phyloP scores from a whole-genome alignment of 768 basidiomycete genomes.

The Phaffia australis region DNA sequence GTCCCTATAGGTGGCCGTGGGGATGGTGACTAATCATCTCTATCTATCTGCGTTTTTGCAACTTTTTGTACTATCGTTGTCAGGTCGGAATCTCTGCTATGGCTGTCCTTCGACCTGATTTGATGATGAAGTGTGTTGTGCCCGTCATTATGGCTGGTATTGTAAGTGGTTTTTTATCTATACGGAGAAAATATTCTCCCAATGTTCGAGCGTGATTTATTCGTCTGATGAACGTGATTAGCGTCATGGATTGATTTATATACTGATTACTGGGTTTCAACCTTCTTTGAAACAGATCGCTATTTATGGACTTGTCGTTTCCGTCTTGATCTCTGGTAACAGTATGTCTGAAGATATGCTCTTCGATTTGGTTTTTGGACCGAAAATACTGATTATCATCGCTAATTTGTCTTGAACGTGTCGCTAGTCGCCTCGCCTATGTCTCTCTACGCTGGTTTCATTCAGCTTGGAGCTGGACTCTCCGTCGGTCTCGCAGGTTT shows the following conservation, averaged over 20 bases:
- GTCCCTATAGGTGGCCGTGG: too few species aligned
- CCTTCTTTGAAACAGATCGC: background rate
- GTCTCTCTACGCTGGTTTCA: constrained; percentile 86
- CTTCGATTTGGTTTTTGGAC: background rate
- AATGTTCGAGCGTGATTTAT: constrained; percentile 94
- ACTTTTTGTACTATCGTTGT: constrained; percentile 28
- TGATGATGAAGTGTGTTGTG: constrained; percentile 79
- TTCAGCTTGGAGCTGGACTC: constrained; percentile 86
- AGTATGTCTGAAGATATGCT: constrained; percentile 47
- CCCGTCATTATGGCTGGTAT: constrained; percentile 76
- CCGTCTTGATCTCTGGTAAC: constrained; percentile 82
- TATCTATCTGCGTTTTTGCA: background rate
- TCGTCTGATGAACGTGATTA: background rate
- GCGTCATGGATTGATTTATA: background rate
- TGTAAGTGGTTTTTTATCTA: background rate
- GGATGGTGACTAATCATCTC: background rate
- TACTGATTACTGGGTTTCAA: background rate
- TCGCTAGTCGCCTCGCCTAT: constrained; percentile 57
- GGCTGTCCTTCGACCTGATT: constrained; percentile 91
- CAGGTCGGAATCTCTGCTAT: constrained; percentile 75
- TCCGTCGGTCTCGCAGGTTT: constrained; percentile 77
- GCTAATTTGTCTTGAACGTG: background rate
- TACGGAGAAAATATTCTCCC: constrained; percentile 66
- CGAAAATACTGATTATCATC: background rate
- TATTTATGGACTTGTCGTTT: constrained; percentile 95